Base-by-base conservation (phyloP, 768 basidiomycete species). In the Serendipita indica region DNA sequence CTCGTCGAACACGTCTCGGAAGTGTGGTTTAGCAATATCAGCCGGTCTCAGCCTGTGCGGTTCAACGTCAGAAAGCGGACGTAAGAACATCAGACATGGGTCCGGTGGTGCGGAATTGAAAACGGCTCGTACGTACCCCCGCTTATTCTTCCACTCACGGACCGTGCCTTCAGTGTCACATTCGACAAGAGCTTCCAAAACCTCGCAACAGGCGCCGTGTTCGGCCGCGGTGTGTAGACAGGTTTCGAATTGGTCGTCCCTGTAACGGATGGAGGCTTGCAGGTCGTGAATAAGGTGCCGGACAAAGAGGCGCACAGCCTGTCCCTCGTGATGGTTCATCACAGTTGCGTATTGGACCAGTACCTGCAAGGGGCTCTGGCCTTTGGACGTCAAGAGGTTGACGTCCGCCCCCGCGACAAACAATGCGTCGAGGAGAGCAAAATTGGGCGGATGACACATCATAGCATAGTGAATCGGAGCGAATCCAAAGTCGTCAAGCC, bases 121-220 rank as follows among this genome's bases (percentile, higher is more conserved):
- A 54, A 25, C 22, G 32, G 22, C 22, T 54, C n/a, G 35, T 37
- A n/a, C 35, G 10, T 54, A 54, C 49, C 22, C 22, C n/a, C 30
- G 49, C n/a, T 54, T 20, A 30, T 54, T 54, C 32, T 54, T 54
- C 49, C 22, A 54, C 32, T 27, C 49, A 33, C 49, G 49, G 30
- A 33, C 49, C 12, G 30, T 30, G n/a, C 22, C 20, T 28, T 16
- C 49, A 7, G 32, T 33, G 49, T 54, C 49, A 33, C 25, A 54
- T 30, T 54, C 49, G 32, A 54, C 49, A 54, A 54, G 49, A 33
- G 49, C 49, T 54, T 54, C 49, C 49, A 54, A 54, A 54, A 54
- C 22, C 49, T 54, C 49, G 10, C 49, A 28, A 30, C 22, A 54
- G 10, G 4, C 12, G 30, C 49, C 49, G n/a, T 54, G 12, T 18